phyloP scores from a whole-genome alignment of 805 yeast genomes.

The Yamadazyma olivae region DNA sequence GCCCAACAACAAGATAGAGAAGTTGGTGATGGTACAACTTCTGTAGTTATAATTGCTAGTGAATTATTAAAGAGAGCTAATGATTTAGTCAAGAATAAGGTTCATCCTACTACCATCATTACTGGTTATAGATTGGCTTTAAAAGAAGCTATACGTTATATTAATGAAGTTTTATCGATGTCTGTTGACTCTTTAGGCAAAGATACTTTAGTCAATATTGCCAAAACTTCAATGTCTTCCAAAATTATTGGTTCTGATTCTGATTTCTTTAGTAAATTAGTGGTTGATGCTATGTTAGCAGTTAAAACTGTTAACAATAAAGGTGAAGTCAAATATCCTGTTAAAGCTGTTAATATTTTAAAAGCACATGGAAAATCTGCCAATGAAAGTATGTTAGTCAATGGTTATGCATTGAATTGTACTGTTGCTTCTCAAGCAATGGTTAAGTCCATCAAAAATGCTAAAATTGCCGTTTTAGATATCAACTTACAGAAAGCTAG shows the following conservation, averaged over 20 bases:
- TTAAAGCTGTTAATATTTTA: slow-evolving; percentile 91
- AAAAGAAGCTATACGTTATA: slow-evolving; percentile 84
- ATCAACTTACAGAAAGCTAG: slow-evolving; percentile 92
- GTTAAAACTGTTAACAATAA: slow-evolving; percentile 86
- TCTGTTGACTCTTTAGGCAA: slow-evolving; percentile 79
- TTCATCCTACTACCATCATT: slow-evolving; percentile 97
- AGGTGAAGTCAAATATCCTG: slow-evolving; percentile 91
- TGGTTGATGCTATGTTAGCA: slow-evolving; percentile 92
- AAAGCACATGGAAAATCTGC: slow-evolving; percentile 97
- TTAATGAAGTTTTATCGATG: slow-evolving; percentile 78
- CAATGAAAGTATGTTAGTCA: slow-evolving; percentile 76
- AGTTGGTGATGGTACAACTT: slow-evolving; percentile 98
- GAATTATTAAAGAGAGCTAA: slow-evolving; percentile 91
- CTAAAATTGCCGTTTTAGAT: slow-evolving; percentile 85
- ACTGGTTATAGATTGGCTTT: slow-evolving; percentile 94
- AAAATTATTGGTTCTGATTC: slow-evolving; percentile 94
- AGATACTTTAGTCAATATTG: slow-evolving; percentile 84
- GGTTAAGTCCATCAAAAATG: slow-evolving; percentile 66
- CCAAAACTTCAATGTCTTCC: slow-evolving; percentile 95
- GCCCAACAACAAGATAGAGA: slow-evolving; percentile 99
- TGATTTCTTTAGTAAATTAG: slow-evolving; percentile 85
- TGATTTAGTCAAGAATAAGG: slow-evolving; percentile 86
- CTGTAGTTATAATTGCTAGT: slow-evolving; percentile 93
- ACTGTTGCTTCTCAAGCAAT: slow-evolving; percentile 97
- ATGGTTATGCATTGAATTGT: slow-evolving; percentile 96